A percentile compares a stretch with the other conserved stretches of the same genome.
These are phyloP conservation scores for Harringtonia lauricola DNA, from an alignment of 2,329 filamentous ascomycete species.

Conservation along the genomic window DNA sequence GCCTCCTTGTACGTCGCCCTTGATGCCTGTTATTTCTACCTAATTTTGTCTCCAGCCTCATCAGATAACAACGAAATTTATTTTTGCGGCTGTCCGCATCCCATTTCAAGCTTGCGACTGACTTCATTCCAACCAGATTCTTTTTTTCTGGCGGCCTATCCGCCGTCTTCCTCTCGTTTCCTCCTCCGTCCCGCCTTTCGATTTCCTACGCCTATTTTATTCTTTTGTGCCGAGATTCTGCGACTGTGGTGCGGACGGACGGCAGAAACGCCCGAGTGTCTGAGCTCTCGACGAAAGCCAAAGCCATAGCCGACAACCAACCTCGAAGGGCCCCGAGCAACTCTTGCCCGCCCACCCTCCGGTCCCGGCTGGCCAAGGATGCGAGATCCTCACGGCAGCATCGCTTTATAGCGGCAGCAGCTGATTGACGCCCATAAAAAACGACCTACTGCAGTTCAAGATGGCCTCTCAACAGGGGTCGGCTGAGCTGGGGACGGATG, in stretches of 20 bases:
- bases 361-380: slow-evolving; percentile 8
- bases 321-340: no score
- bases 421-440: slow-evolving; percentile 8
- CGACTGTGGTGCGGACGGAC: not conserved
- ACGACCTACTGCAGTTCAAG: slow-evolving; percentile 7
- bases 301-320: no score
- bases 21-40: no score
- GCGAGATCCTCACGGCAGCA: slow-evolving; percentile 6
- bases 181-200: not conserved
- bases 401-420: slow-evolving; percentile 12
- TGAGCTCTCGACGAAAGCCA: no score
- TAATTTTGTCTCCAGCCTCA: not conserved
- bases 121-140: not conserved
- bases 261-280: not conserved
- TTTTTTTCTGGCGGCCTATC: slow-evolving; percentile 1
- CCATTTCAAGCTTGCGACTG: not conserved
- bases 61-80: not conserved
- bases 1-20: not conserved
- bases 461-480: slow-evolving; percentile 19
- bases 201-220: not conserved
- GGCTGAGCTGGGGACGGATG: slow-evolving; percentile 44
- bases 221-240: not conserved
- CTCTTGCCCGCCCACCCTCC: no score
- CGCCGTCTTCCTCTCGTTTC: not conserved
- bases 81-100: not conserved